Conservation (phyloP, 2,329 filamentous ascomycete species). For the Beauveria scarabaeidicola region DNA sequence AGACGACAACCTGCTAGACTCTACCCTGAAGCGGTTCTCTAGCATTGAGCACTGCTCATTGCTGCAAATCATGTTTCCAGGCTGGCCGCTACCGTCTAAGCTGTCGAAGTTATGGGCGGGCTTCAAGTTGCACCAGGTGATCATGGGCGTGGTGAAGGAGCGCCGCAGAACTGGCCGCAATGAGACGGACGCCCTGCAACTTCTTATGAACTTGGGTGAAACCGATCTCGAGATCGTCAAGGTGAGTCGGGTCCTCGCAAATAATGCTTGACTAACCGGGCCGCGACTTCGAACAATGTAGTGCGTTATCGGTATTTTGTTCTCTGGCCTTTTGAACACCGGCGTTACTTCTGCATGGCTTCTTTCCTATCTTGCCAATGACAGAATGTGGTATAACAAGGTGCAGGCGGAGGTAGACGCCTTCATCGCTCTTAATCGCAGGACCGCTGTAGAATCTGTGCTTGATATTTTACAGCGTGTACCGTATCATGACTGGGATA, state of each 20-base stretch:
- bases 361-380: slow-evolving; percentile 38
- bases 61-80: slow-evolving; percentile 42
- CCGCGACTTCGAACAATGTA: slow-evolving; percentile 12
- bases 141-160: slow-evolving; percentile 38
- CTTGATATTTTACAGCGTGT: slow-evolving; percentile 34
- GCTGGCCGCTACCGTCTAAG: slow-evolving; percentile 36
- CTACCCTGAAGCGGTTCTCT: slow-evolving; percentile 37
- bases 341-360: slow-evolving; percentile 48
- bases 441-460: slow-evolving; percentile 19
- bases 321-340: slow-evolving; percentile 49
- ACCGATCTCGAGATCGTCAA: slow-evolving; percentile 32
- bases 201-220: slow-evolving; percentile 43
- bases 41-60: slow-evolving; percentile 36
- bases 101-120: slow-evolving; percentile 36
- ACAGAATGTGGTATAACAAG: slow-evolving; percentile 36
- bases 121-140: slow-evolving; percentile 37
- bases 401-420: slow-evolving; percentile 38
- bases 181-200: slow-evolving; percentile 43
- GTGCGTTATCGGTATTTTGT: slow-evolving; percentile 46
- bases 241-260: slow-evolving; percentile 19
- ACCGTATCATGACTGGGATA: slow-evolving; percentile 45
- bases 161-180: slow-evolving; percentile 32
- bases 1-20: slow-evolving; percentile 30
- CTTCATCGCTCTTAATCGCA: slow-evolving; percentile 34
- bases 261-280: too few relatives aligned